Evolutionary conservation across 169 alveolate species (phyloP).

Genomic region (Toxoplasma gondii): DNA sequence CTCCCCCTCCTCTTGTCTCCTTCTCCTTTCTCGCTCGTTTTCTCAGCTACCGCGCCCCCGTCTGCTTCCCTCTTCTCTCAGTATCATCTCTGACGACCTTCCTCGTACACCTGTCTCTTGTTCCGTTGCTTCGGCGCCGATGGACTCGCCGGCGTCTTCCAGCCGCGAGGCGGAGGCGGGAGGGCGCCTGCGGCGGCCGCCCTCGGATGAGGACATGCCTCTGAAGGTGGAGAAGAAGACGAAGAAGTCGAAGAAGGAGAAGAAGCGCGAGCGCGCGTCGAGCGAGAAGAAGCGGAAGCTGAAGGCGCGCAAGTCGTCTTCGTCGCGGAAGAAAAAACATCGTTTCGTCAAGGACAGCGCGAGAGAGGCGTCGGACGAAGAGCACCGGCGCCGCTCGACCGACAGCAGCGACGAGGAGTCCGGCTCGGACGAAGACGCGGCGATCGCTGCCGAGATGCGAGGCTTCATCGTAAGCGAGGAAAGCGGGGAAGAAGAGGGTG

Average conservation of each 20-base stretch:
- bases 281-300: constrained; percentile 41
- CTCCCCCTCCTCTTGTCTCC: not conserved
- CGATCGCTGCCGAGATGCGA: constrained; percentile 36
- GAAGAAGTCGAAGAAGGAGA: constrained; percentile 3
- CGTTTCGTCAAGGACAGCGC: constrained; percentile 2
- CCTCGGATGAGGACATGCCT: not conserved
- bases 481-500: constrained; percentile 35
- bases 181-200: not conserved
- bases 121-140: not conserved
- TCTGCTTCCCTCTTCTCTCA: not conserved
- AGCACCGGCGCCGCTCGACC: constrained; percentile 11
- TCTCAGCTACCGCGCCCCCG: not conserved
- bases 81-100: not conserved
- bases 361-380: not conserved
- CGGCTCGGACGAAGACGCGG: constrained; percentile 42
- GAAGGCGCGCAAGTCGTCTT: not conserved
- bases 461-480: constrained; percentile 55
- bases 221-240: not conserved
- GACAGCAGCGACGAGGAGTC: constrained; percentile 34
- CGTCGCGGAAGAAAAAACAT: constrained; percentile 9
- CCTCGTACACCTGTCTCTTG: not conserved
- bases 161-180: not conserved
- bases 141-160: not conserved
- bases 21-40: not conserved
- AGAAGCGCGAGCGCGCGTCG: constrained; percentile 21